Evolutionary conservation across 192 early-diverging fungal species (phyloP), one percentile per base, ranked within the genome.

Genomic region (Irineochytrium annulatum): DNA sequence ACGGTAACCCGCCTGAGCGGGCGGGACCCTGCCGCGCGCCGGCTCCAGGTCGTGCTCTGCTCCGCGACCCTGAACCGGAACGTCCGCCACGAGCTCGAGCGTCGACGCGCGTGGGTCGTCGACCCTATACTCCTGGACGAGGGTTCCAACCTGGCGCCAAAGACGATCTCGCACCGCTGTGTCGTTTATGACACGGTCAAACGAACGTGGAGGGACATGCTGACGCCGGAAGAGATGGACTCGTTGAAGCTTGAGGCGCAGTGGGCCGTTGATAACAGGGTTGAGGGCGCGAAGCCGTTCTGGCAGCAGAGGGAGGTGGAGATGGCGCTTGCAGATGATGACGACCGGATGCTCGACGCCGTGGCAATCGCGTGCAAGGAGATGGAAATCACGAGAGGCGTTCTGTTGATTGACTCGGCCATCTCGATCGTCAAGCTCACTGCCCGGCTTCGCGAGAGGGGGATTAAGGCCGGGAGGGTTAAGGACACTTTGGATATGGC

Each of bases 31-130:
- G 34, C 51, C 29, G 52, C 33, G 22, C 56, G 54, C n/a, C 22
- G 64, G 4, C 43, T 73, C 13, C 87, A 88, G 41, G 55, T 89
- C 4, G 61, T 91, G 17, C 65, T 80, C 0, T 77, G 79, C 13
- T 88, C 86, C 0, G 89, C 89, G 3, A 91, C 89, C 5, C 59
- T 91, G 37, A 91, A 91, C 65, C 74, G 80, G 22, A 69, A 75
- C 2, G 59, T 87, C 14, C 76, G 86, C 8, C 51, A 78, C 41
- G 84, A 78, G 63, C 65, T 88, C 1, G 22, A 44, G 3, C 22
- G 65, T 1, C 46, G 75, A 72, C 62, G 70, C 43, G 37, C 72
- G 52, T 78, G 75, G 76, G 57, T 88, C 62, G 29, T 64, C 19
- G 64, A 83, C 56, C 79, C 87, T 5, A 56, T 80, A 11, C 73